Percentiles rank a stretch among this genome's conserved stretches.
Conservation (phyloP, 1,139 yeast species). For the Magnusiomyces fungicola region DNA sequence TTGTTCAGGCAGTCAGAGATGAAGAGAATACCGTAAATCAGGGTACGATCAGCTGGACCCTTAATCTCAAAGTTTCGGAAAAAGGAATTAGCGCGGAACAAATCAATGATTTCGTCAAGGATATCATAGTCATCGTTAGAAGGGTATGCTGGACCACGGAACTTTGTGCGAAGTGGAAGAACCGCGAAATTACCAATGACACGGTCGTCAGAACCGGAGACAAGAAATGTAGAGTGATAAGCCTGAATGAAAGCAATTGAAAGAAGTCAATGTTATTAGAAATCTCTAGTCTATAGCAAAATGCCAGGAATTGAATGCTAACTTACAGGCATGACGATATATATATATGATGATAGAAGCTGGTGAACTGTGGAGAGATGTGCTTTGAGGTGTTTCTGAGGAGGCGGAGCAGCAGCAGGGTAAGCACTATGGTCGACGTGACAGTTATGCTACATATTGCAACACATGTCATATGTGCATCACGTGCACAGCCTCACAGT, state of each 20-base stretch:
- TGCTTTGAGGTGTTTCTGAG: too few relatives aligned
- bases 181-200: conserved; percentile 63
- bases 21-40: conserved; percentile 90
- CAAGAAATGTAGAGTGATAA: conserved; percentile 82
- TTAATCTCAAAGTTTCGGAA: conserved; percentile 95
- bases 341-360: too few relatives aligned
- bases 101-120: conserved; percentile 80
- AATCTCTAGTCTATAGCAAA: too few relatives aligned
- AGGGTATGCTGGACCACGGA: conserved; percentile 89
- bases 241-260: conserved; percentile 53
- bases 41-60: conserved; percentile 90
- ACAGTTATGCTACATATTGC: too few relatives aligned
- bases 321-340: too few relatives aligned
- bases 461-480: too few relatives aligned
- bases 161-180: conserved; percentile 73
- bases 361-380: too few relatives aligned
- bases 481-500: too few relatives aligned
- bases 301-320: too few relatives aligned
- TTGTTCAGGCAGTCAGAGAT: conserved; percentile 76
- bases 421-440: too few relatives aligned
- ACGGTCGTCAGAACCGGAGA: conserved; percentile 32
- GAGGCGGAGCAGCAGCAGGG: too few relatives aligned
- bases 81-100: conserved; percentile 92
- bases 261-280: too few relatives aligned
- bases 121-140: conserved; percentile 80